These are phyloP conservation scores for Orbilia oligospora DNA, from an alignment of 2,329 filamentous ascomycete genomes.

Conservation along the genomic window DNA sequence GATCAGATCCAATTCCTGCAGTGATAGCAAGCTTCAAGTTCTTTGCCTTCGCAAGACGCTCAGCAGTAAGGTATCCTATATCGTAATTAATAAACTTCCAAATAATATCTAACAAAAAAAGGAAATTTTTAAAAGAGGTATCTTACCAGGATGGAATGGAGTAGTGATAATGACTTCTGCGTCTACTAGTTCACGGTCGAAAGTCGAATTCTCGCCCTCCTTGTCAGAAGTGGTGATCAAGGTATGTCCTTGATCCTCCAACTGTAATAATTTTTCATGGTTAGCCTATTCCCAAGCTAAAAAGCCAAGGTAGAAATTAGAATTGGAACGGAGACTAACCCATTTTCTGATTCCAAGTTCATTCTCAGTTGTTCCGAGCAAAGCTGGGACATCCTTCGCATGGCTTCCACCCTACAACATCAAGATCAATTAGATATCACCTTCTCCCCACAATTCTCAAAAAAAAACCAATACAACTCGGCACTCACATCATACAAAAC, in stretches of 20 bases:
- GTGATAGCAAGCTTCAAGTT: constrained; percentile 98
- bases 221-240: constrained; percentile 98
- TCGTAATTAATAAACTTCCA: constrained; percentile 71
- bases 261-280: constrained; percentile 64
- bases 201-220: constrained; percentile 91
- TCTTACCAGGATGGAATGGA: constrained; percentile 72
- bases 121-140: background rate
- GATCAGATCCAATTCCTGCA: constrained; percentile 94
- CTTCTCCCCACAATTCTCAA: background rate
- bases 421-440: constrained; percentile 24
- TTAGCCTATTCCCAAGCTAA: constrained; percentile 9
- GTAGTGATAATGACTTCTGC: constrained; percentile 99
- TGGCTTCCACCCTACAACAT: constrained; percentile 63
- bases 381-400: constrained; percentile 75
- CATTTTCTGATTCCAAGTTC: constrained; percentile 97
- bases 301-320: background rate
- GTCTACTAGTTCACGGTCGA: constrained; percentile 95
- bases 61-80: constrained; percentile 96
- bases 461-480: constrained; percentile 18
- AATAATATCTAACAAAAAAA: constrained; percentile 4
- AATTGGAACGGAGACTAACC: constrained; percentile 66
- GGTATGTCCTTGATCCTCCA: constrained; percentile 96
- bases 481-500: constrained; percentile 65
- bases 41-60: constrained; percentile 97
- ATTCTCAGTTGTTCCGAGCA: constrained; percentile 97